Evolutionary conservation across 352 stramenopile genomes (phyloP).

Genomic region (Phytophthora pistaciae): DNA sequence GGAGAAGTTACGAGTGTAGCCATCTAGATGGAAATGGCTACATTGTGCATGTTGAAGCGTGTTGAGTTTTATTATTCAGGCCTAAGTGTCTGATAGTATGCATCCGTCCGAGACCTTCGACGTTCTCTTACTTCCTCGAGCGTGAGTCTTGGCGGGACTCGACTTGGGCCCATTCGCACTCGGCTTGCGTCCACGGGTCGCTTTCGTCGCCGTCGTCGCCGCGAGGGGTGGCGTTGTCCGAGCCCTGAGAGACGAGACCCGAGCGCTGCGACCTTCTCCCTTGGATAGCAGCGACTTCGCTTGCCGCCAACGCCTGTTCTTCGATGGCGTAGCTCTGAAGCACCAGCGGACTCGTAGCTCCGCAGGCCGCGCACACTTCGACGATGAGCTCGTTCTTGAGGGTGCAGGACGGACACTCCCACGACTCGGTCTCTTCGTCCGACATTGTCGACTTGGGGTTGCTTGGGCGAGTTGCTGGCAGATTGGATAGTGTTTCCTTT

Average conservation of each 20-base stretch:
- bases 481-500: constrained; percentile 16
- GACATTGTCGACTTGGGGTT: constrained; percentile 25
- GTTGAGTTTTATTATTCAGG: too few species aligned
- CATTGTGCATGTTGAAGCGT: background rate
- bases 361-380: constrained; percentile 69
- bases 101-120: background rate
- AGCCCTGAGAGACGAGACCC: constrained; percentile 50
- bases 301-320: constrained; percentile 36
- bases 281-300: constrained; percentile 7
- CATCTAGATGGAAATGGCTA: background rate
- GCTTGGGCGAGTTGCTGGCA: background rate
- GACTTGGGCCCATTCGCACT: constrained; percentile 74
- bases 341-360: constrained; percentile 73
- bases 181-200: constrained; percentile 73
- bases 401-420: constrained; percentile 66
- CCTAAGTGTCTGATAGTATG: background rate
- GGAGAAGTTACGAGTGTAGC: background rate
- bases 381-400: constrained; percentile 67
- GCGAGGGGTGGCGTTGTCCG: constrained; percentile 39
- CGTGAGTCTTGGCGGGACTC: constrained; percentile 61
- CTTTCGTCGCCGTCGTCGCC: constrained; percentile 36
- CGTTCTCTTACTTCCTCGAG: constrained; percentile 24
- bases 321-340: constrained; percentile 65
- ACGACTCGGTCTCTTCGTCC: constrained; percentile 39
- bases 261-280: constrained; percentile 28